Base-by-base conservation (phyloP, 495 filamentous ascomycete species). In the Penicillium coffeae region DNA sequence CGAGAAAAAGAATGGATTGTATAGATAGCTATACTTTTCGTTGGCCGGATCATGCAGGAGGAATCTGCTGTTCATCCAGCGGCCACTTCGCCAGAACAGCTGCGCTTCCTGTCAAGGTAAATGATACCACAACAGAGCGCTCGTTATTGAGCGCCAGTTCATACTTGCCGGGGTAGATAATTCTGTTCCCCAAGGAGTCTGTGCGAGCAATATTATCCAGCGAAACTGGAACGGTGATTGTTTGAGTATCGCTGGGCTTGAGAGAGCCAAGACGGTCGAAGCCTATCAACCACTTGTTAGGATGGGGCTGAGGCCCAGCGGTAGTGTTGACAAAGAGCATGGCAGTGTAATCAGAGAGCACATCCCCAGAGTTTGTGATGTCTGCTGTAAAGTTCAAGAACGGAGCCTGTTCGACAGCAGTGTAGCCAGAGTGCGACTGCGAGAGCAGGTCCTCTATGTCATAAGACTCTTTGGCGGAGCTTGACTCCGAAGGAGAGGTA, bases 81-180 rank as follows among this genome's bases (percentile, higher is more conserved):
- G 69, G 69, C 69, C 69, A 72, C 35, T 58, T 61, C 2, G 59
- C 43, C 41, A 73, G 39, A 15, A 55, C 58, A 1, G 54, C 60
- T 25, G 44, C 61, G 7, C 65, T 43, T 0, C 69, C 69, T 16
- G 60, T 62, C 58, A 71, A 53, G 15, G 48, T 62, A 36, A 73
- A 62, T 2, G 48, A 21, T 18, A 63, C 15, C 0, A 68, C 59
- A 6, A 55, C 63, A 0, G 52, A 60, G 3, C 66, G 50, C 44
- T 70, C 65, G 38, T 64, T 66, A 34, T 89, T 84, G 41, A 89
- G 50, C 21, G 74, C 60, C 49, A 89, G 20, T 15, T 69, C 72
- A 58, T 89, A 88, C 0, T 62, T 69, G 1, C 86, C 86, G 0
- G 86, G 85, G 56, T 85, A 88, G 30, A 89, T 45, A 16, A 85